Conservation (phyloP, 345 rosid species). For the Viola odorata region DNA sequence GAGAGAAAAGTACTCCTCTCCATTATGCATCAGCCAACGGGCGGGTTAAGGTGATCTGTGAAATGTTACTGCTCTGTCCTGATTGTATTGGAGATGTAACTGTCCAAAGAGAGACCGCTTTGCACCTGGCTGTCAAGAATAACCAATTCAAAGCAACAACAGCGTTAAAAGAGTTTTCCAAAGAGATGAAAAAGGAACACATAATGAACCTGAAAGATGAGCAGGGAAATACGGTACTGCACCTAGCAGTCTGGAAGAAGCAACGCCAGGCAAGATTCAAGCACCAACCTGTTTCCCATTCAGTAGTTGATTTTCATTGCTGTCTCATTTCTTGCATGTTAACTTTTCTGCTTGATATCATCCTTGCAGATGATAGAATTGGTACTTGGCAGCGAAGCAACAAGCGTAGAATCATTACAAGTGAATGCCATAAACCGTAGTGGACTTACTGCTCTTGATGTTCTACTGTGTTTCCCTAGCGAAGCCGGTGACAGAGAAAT, state of each 20-base stretch:
- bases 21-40: conserved; percentile 13
- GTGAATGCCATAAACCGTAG: conserved; percentile 12
- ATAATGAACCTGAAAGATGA: conserved; percentile 11
- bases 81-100: conserved; percentile 6
- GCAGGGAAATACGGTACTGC: conserved; percentile 13
- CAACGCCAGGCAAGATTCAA: conserved; percentile 7
- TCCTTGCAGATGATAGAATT: conserved; percentile 17
- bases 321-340: background rate
- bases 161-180: background rate
- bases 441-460: conserved; percentile 15
- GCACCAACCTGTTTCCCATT: background rate
- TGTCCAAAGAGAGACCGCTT: conserved; percentile 5
- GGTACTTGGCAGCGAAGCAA: background rate
- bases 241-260: conserved; percentile 11
- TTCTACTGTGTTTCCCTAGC: conserved; percentile 13
- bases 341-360: background rate
- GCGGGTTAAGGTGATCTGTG: conserved; percentile 2
- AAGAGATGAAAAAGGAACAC: conserved; percentile 1
- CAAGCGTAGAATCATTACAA: background rate
- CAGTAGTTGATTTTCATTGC: background rate
- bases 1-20: conserved; percentile 7
- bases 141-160: conserved; percentile 9
- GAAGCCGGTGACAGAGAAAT: conserved; percentile 19
- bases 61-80: conserved; percentile 2
- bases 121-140: conserved; percentile 12